Conservation (phyloP, 345 rosid species). For the Raphanus raphanistrum region DNA sequence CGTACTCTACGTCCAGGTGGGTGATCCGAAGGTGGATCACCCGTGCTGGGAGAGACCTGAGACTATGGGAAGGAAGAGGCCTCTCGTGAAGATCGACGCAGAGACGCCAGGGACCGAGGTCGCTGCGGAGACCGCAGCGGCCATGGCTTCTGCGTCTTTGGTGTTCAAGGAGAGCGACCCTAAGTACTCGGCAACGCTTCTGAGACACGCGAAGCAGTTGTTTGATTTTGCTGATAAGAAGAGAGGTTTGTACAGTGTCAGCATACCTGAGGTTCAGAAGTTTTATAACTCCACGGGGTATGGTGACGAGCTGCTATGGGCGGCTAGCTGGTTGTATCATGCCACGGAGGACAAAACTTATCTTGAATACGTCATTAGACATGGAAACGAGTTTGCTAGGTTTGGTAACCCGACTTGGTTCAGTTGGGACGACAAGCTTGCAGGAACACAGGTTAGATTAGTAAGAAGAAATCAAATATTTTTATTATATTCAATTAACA, state of each 20-base stretch:
- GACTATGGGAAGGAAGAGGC: slow-evolving; percentile 72
- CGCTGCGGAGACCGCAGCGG: slow-evolving; percentile 99
- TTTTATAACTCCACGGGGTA: slow-evolving; percentile 92
- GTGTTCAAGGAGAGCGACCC: slow-evolving; percentile 71
- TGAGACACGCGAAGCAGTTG: slow-evolving; percentile 77
- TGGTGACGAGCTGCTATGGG: slow-evolving; percentile 94
- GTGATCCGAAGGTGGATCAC: slow-evolving; percentile 80
- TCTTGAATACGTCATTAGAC: slow-evolving; percentile 65
- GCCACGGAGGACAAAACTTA: slow-evolving; percentile 77
- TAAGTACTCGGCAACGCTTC: slow-evolving; percentile 67
- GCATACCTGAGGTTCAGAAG: slow-evolving; percentile 59
- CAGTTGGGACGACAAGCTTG: slow-evolving; percentile 96
- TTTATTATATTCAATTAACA: no score
- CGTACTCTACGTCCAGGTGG: slow-evolving; percentile 90
- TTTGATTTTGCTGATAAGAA: slow-evolving; percentile 77
- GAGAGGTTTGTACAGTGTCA: slow-evolving; percentile 64
- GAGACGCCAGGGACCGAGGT: slow-evolving; percentile 83
- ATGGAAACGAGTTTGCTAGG: slow-evolving; percentile 66
- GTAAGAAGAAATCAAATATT: not conserved
- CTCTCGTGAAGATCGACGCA: slow-evolving; percentile 61
- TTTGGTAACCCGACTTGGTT: slow-evolving; percentile 96
- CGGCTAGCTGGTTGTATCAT: slow-evolving; percentile 93
- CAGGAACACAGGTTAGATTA: slow-evolving; percentile 77
- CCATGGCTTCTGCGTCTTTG: slow-evolving; percentile 91
- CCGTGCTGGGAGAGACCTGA: slow-evolving; percentile 96